Evolutionary conservation across 148 eudicot species (phyloP), one percentile per base, ranked within the genome.

Genomic region (Cornus controversa): DNA sequence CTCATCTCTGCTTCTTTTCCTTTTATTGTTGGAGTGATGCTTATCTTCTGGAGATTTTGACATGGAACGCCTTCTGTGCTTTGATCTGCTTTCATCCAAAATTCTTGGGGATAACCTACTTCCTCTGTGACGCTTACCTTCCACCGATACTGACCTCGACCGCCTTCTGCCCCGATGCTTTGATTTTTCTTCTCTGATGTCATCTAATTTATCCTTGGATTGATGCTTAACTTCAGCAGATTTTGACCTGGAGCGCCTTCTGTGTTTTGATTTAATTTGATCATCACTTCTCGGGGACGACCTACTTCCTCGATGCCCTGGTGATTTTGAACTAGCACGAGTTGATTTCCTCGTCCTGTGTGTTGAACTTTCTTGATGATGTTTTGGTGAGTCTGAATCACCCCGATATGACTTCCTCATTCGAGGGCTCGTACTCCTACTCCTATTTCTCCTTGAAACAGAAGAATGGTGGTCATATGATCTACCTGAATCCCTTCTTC

Each of bases 371-470:
- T 84, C 92, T 53, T 40, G 86, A 45, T 78, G 87, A 60, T 69
- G 84, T 76, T 80, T 89, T 54, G 97, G 92, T 34, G 95, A 91
- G 42, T 69, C 84, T 37, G 93, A 87, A 67, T 81, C 86, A 78
- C 88, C 91, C 22, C 89, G 86, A 72, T 84, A 82, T 29, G 94
- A 83, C 80, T 89, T 94, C 83, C 87, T 90, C 71, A 64, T 78
- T 66, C 86, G 87, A 66, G 98, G 98, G 80, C 90, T 91, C 25
- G 69, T 73, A 80, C 96, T 94, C 88, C 96, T 83, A 85, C 91
- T 92, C 82, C 85, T 88, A 68, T 89, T 84, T 87, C 98, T 90
- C 80, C 94, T 85, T 14, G 85, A 88, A 80, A 80, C 75, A 78
- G 91, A 87, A 67, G 86, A 84, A 83, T 72, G 88, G 47, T 85